phyloP scores from a whole-genome alignment of 2,329 filamentous ascomycete genomes.

The Domatiomyces globalis region DNA sequence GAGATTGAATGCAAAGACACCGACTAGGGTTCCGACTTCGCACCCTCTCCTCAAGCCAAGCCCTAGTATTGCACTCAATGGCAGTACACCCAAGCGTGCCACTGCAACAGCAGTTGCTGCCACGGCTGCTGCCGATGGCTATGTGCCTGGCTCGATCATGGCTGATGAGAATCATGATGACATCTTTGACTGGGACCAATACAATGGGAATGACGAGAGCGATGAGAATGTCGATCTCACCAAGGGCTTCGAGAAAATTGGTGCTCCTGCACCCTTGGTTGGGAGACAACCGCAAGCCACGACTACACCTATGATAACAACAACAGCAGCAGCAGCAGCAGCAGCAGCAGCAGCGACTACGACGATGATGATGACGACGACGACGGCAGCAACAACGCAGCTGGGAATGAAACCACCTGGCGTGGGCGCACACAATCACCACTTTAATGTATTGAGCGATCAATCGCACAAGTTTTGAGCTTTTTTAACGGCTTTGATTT shows the following conservation, averaged over 20 bases:
- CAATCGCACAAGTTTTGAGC: too few species aligned
- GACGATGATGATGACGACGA: background rate
- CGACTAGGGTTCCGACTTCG: conserved; percentile 20
- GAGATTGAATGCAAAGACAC: conserved; percentile 23
- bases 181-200: conserved; percentile 27
- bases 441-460: too few species aligned
- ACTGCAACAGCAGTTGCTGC: background rate
- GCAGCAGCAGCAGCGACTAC: too few species aligned
- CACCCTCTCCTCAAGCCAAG: conserved; percentile 15
- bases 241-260: conserved; percentile 35
- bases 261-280: background rate
- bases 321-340: background rate
- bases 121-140: background rate
- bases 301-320: background rate
- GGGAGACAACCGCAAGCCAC: background rate
- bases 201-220: conserved; percentile 25
- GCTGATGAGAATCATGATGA: conserved; percentile 29
- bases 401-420: background rate
- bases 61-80: conserved; percentile 7
- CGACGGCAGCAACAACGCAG: background rate
- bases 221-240: conserved; percentile 31
- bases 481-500: too few species aligned
- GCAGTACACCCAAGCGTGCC: conserved; percentile 10
- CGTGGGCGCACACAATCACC: background rate
- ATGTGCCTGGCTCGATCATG: conserved; percentile 20